phyloP scores from a whole-genome alignment of 2,329 filamentous ascomycete species.

The Colletotrichum abscissum region DNA sequence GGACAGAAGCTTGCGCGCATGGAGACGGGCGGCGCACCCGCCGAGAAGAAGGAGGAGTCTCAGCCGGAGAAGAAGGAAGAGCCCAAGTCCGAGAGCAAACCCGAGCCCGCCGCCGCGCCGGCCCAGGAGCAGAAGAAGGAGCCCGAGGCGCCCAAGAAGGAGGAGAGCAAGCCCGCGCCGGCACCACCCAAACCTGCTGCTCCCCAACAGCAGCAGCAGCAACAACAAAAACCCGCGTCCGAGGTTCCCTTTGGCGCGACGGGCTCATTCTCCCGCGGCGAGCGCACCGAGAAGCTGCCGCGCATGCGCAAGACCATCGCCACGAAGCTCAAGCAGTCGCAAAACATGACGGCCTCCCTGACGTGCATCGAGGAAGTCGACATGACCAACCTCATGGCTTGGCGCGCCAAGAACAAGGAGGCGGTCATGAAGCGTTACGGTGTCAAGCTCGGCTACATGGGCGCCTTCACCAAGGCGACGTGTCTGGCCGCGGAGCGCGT shows the following conservation, averaged over 20 bases:
- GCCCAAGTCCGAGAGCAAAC: constrained; percentile 6
- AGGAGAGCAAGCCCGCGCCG: constrained; percentile 28
- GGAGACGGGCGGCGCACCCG: constrained; percentile 39
- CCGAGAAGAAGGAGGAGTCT: constrained; percentile 33
- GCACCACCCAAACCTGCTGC: neutral
- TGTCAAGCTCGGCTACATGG: constrained; percentile 73
- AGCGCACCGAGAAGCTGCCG: constrained; percentile 52
- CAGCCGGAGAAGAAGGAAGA: constrained; percentile 32
- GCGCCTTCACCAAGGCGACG: constrained; percentile 80
- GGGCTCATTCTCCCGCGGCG: constrained; percentile 29
- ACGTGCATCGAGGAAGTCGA: constrained; percentile 64
- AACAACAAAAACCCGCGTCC: neutral
- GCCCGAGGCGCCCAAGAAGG: constrained; percentile 32
- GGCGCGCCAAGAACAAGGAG: constrained; percentile 73
- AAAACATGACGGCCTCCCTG: constrained; percentile 76
- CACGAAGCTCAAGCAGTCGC: constrained; percentile 73
- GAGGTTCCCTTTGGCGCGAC: constrained; percentile 17
- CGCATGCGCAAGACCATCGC: constrained; percentile 84
- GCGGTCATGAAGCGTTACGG: constrained; percentile 44
- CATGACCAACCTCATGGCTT: constrained; percentile 74
- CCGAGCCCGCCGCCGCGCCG: constrained; percentile 12
- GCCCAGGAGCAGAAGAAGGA: constrained; percentile 27
- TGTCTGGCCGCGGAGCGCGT: constrained; percentile 75
- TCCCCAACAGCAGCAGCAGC: neutral
- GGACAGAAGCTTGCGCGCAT: constrained; percentile 45